phyloP scores from a whole-genome alignment of 169 alveolate species.

The Plasmodium ovale region DNA sequence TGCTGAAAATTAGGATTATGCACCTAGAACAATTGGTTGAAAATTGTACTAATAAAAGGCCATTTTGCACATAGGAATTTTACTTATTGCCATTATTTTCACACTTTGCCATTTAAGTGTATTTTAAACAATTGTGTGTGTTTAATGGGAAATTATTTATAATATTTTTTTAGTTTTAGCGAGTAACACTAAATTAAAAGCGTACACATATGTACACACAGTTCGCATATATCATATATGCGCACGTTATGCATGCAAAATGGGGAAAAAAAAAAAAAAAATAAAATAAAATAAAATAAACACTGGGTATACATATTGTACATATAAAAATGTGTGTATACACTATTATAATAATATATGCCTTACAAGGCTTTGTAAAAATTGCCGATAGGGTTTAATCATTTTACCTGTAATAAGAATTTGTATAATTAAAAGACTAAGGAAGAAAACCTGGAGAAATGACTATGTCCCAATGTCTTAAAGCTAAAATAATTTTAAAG shows the following conservation, averaged over 20 bases:
- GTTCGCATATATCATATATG: neutral
- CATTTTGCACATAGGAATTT: neutral
- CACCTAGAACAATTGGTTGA: slow-evolving; percentile 7
- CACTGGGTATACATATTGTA: too few relatives aligned
- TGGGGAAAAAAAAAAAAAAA: slow-evolving; percentile 25
- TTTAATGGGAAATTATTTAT: neutral
- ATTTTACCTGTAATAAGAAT: too few relatives aligned
- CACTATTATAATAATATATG: too few relatives aligned
- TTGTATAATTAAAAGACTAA: too few relatives aligned
- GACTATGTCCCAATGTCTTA: neutral
- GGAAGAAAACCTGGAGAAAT: too few relatives aligned
- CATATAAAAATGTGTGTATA: too few relatives aligned
- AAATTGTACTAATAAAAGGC: slow-evolving; percentile 22
- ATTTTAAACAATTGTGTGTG: slow-evolving; percentile 18
- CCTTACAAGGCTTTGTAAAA: too few relatives aligned
- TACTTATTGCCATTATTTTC: neutral
- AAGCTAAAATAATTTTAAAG: neutral
- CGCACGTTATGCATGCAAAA: slow-evolving; percentile 23
- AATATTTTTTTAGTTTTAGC: neutral
- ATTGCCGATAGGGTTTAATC: too few relatives aligned
- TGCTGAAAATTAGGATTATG: slow-evolving; percentile 39
- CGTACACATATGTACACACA: neutral
- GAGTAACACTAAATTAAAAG: neutral
- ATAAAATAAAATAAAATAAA: too few relatives aligned
- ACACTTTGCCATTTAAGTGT: neutral